A percentile compares a stretch with the other conserved stretches of the same genome.
These are phyloP conservation scores for Cercophora sp. DNA, from an alignment of 495 filamentous ascomycete genomes.

Conservation along the genomic window DNA sequence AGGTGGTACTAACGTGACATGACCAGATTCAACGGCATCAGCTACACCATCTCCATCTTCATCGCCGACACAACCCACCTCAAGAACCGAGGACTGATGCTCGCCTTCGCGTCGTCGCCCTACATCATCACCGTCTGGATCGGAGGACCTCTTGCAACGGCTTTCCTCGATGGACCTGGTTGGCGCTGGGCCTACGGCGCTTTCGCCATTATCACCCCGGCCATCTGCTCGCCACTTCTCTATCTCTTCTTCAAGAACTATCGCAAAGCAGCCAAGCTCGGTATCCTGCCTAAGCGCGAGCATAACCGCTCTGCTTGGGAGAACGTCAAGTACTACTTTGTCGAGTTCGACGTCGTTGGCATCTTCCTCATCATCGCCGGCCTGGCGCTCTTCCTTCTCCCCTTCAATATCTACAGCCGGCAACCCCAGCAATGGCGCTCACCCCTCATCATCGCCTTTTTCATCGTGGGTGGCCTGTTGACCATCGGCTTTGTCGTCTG, in stretches of 20 bases:
- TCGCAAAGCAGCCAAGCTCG: conserved; percentile 53
- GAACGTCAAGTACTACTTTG: conserved; percentile 50
- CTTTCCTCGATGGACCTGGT: conserved; percentile 41
- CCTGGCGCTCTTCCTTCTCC: conserved; percentile 44
- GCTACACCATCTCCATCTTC: conserved; percentile 57
- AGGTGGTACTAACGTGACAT: conserved; percentile 10
- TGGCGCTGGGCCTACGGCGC: conserved; percentile 64
- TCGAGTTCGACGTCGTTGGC: conserved; percentile 52
- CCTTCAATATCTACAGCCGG: conserved; percentile 46
- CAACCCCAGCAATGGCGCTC: conserved; percentile 50
- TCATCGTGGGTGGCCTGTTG: conserved; percentile 51
- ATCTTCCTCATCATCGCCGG: conserved; percentile 40
- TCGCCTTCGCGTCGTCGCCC: conserved; percentile 60
- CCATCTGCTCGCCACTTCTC: conserved; percentile 52
- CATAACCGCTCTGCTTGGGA: conserved; percentile 46
- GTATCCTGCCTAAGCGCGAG: conserved; percentile 41
- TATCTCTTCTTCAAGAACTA: conserved; percentile 55
- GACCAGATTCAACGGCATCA: conserved; percentile 51
- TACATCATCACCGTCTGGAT: conserved; percentile 61
- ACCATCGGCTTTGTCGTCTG: conserved; percentile 45
- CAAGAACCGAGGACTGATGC: conserved; percentile 59
- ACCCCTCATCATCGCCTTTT: conserved; percentile 48
- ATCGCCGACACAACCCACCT: conserved; percentile 63
- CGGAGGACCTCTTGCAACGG: conserved; percentile 41
- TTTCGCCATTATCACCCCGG: conserved; percentile 56